Evolutionary conservation across 257 asterid genomes (phyloP), one percentile per base, ranked within the genome.

Genomic region (Plectranthus barbatus): DNA sequence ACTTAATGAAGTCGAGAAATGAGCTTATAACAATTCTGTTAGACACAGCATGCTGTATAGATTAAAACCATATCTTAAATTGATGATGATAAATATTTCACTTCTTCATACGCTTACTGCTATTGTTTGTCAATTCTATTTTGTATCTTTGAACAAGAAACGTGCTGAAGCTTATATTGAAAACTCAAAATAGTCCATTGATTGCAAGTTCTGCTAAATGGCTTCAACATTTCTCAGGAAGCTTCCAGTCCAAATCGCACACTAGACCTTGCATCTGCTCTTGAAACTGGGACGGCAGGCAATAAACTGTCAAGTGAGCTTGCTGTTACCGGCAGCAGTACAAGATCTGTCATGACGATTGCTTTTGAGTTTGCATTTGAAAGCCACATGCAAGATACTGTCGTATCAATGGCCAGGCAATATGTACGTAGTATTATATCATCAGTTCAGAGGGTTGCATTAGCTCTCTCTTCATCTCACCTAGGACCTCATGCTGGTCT

Each of bases 251-350:
- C 95, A 50, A 90, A 87, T 58, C 95, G 94, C 64, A 90, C 97
- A 37, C 90, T 90, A 53, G 97, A 90, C 73, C 95, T 90, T 9
- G 95, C 97, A 59, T 87, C 97, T 40, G 88, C 97, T 45, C 95
- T 90, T 4, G 97, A 90, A 73, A 87, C 86, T 3, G 97, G 97
- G 55, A 37, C 86, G 0, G 79, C 74, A 2, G 91, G 90, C 67
- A 85, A 71, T 67, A 85, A 83, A 76, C 64, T 74, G n/a, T 69
- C 71, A 6, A 81, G 58, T 12, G 88, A 83, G 37, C 72, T 55
- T 62, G 64, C 86, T 17, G 66, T 57, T 19, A 33, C 62, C 17
- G 69, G 71, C 74, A 77, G 81, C 20, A 15, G 80, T 29, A 66
- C 89, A 23, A 85, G 97, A 83, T 90, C 97, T 14, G 95, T 90